Evolutionary conservation across 768 basidiomycete species (phyloP).

Genomic region (Mycena chlorophos): DNA sequence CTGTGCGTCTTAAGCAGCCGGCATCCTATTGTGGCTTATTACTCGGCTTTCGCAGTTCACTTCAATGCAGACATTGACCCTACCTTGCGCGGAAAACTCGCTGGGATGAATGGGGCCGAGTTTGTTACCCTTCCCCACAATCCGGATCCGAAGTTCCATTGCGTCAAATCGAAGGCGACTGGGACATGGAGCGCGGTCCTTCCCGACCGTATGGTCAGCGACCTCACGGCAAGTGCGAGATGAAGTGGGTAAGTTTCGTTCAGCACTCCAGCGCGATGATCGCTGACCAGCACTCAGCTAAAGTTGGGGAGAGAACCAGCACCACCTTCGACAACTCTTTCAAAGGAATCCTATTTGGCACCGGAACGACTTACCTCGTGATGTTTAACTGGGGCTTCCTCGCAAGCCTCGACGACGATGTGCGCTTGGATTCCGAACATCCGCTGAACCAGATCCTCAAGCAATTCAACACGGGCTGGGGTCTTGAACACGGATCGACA

Average conservation of each 20-base stretch:
- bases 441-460: conserved; percentile 7
- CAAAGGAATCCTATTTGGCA: conserved; percentile 14
- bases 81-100: conserved; percentile 3
- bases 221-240: neutral
- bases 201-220: neutral
- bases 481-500: conserved; percentile 15
- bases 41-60: conserved; percentile 1
- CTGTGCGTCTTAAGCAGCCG: neutral
- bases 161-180: conserved; percentile 5
- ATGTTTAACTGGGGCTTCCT: conserved; percentile 4
- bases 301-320: neutral
- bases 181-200: conserved; percentile 7
- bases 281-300: neutral
- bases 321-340: conserved; percentile 7
- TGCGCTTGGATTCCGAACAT: neutral
- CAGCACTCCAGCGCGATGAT: neutral
- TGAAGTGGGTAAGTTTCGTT: neutral
- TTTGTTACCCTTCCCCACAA: conserved; percentile 10
- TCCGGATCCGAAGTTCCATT: neutral
- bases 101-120: conserved; percentile 10
- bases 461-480: conserved; percentile 5
- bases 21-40: neutral
- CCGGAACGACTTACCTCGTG: neutral
- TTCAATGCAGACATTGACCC: conserved; percentile 6
- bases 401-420: conserved; percentile 6